A percentile compares a stretch with the other conserved stretches of the same genome.
phyloP scores from a whole-genome alignment of 2,329 filamentous ascomycete species.

The Botrytis medusae region DNA sequence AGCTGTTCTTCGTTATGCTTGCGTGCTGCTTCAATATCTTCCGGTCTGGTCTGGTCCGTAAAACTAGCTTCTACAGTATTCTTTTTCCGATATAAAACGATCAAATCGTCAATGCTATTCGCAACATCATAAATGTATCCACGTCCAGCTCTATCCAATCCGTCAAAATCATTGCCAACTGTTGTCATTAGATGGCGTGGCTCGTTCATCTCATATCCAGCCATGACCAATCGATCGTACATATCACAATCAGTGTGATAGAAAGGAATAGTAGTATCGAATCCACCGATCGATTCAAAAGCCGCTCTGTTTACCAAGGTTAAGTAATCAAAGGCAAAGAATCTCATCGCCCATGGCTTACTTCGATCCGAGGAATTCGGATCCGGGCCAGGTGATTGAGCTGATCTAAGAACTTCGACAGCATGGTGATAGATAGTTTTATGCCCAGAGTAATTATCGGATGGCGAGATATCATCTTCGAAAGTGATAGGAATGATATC shows the following conservation, averaged over 20 bases:
- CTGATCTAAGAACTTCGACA: conserved; percentile 14
- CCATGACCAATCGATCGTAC: conserved; percentile 51
- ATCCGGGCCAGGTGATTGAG: conserved; percentile 13
- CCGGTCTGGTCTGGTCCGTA: conserved; percentile 35
- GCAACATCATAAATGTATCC: conserved; percentile 50
- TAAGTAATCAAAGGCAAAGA: conserved; percentile 60
- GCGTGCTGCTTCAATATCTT: conserved; percentile 7
- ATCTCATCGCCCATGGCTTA: conserved; percentile 50
- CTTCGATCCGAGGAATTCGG: conserved; percentile 17
- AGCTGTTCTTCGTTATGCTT: neutral
- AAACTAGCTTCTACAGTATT: conserved; percentile 37
- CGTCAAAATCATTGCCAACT: conserved; percentile 10
- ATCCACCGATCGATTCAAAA: conserved; percentile 49
- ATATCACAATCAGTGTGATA: conserved; percentile 60
- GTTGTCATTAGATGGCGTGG: conserved; percentile 14
- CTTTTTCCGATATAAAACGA: conserved; percentile 48
- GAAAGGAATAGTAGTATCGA: conserved; percentile 59
- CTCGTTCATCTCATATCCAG: conserved; percentile 43
- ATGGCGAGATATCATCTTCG: neutral
- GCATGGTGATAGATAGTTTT: conserved; percentile 20
- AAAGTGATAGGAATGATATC: conserved; percentile 49
- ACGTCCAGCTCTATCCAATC: conserved; percentile 39
- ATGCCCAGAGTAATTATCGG: neutral
- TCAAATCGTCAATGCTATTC: conserved; percentile 47
- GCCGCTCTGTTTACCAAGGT: conserved; percentile 55